A percentile compares a stretch with the other conserved stretches of the same genome.
Conservation (phyloP, 2,329 filamentous ascomycete genomes). For the Colletotrichum horii region DNA sequence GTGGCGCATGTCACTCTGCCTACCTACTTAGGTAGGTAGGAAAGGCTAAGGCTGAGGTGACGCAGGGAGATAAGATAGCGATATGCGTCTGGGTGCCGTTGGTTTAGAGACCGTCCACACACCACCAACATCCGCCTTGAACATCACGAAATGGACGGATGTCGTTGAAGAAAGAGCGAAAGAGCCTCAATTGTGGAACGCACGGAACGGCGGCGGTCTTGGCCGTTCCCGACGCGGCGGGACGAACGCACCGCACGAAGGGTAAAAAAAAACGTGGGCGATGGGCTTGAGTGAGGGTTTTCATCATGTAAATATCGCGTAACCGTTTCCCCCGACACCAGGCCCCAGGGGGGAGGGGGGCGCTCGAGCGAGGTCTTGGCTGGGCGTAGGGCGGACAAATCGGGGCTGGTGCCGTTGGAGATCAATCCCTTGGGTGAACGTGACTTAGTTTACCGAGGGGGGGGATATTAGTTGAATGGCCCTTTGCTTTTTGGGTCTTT, state of each 20-base stretch:
- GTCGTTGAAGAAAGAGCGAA: constrained; percentile 1
- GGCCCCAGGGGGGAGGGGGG: not conserved
- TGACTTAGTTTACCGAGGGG: not conserved
- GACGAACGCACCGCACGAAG: not conserved
- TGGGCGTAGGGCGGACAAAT: not conserved
- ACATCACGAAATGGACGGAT: not conserved
- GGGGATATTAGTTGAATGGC: not conserved
- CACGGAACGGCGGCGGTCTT: not conserved
- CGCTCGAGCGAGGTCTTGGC: constrained; percentile 1
- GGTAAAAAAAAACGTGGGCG: not conserved
- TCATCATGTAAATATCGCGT: constrained; percentile 22
- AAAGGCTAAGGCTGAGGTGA: not conserved
- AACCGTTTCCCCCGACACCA: not conserved
- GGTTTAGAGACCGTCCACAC: not conserved
- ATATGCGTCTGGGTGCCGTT: not conserved
- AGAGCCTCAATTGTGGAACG: constrained; percentile 16
- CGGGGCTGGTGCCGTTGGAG: not conserved
- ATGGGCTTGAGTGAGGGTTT: not conserved
- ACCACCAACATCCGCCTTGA: not conserved
- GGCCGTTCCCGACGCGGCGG: not conserved
- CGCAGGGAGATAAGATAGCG: not conserved
- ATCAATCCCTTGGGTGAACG: not conserved
- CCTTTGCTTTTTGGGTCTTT: not conserved
- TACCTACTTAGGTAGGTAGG: not conserved
- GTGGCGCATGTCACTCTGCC: not conserved